Base-by-base conservation (phyloP, 129 eudicot genomes). In the Scalesia atractyloides region DNA sequence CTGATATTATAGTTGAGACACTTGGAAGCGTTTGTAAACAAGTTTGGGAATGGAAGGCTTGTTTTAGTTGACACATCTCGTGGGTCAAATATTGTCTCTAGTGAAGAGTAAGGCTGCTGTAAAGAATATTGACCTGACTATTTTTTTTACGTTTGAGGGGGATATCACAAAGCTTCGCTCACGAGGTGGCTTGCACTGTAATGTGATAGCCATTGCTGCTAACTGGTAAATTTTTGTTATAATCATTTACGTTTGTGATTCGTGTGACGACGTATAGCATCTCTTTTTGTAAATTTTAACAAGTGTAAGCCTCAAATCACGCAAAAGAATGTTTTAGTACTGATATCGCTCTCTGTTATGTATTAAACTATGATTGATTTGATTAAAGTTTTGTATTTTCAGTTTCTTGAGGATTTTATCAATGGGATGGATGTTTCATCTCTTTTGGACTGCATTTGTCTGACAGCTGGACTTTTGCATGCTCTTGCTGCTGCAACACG, bases 161-260 rank as follows among this genome's bases (percentile, higher is more conserved):
- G 91, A 94, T 83, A 94, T 94, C 26, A 94, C 97, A 69, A 75
- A 73, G 56, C 89, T 94, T 10, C 80, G 76, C 17, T 85, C 98
- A 52, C 65, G 64, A 70, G 87, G 86, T 61, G 91, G 96, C 30
- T 62, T 90, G 62, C 82, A 69, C 71, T 90, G 97, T 84, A 84
- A 81, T 62, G 97, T 86, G 19, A 88, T 94, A 63, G 97, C 97
- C 13, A 94, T 90, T 86, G 96, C 98, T 77, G 86, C 98, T 26
- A 94, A 94, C 82, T 90, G 98, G 98, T 94, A 79, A 62, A 68
- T 68, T 59, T 75, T 74, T 9, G 60, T n/a, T n/a, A n/a, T n/a
- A n/a, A n/a, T n/a, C n/a, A n/a, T n/a, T n/a, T n/a, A n/a, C n/a
- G n/a, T n/a, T n/a, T n/a, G n/a, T n/a, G n/a, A n/a, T n/a, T n/a